Evolutionary conservation across 164 flowering plant genomes (phyloP), one percentile per base, ranked within the genome.

Genomic region (Vitis rupestris): DNA sequence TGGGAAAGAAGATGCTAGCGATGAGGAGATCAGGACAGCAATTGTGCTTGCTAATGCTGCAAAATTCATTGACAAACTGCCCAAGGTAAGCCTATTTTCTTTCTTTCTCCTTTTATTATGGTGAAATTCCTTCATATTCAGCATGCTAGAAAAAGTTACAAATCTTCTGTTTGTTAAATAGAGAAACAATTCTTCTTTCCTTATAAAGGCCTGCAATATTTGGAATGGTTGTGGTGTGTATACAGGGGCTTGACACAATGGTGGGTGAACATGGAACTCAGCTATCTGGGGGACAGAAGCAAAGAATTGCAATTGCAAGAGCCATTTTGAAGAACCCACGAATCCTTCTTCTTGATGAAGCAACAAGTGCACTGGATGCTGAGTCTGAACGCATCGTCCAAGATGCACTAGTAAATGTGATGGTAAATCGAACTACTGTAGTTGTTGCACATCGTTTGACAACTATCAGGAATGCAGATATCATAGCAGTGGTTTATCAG

Each of bases 11-110:
- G 72, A 79, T 71, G 89, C 96, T 29, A 86, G 91, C 2, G 72
- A 78, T 10, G 80, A 78, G 8, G 94, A 92, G 70, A 87, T 90
- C 14, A 80, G 77, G 61, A 77, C 71, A 15, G 92, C 97, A 10
- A 74, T 82, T 65, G 76, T 83, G 74, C 92, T 89, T 71, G 88
- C 94, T 23, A 88, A 90, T 82, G 97, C 97, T 60, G 86, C 91
- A 29, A 85, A 72, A 30, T 90, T 89, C 74, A 84, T 92, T 47
- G 90, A 90, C 78, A 87, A 83, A 54, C 72, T 92, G 61, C 97
- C 97, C 6, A 59, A 70, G 88, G 97, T 87, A 81, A 51, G 7
- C 3, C 0, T 37, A 3, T 37, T 13, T 37, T 57, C 10, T 23
- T 47, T 50, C 7, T 64, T 27, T 58, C 59, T 50, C 13, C 14